These are phyloP conservation scores for Alternaria burnsii DNA, from an alignment of 2,329 filamentous ascomycete genomes.

Conservation along the genomic window DNA sequence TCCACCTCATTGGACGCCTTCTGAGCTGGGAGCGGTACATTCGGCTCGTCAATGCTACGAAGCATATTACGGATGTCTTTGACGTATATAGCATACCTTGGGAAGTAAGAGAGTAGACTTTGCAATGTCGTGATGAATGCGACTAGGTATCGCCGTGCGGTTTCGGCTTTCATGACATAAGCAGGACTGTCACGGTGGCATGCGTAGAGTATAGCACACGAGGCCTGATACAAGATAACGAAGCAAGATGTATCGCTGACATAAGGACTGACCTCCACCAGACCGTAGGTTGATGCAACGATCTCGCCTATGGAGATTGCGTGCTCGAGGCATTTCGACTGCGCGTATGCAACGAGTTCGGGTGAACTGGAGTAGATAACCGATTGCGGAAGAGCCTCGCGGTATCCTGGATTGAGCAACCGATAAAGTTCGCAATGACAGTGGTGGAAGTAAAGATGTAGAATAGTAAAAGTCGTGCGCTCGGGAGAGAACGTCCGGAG, in stretches of 20 bases:
- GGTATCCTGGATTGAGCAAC: slow-evolving; percentile 19
- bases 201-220: slow-evolving; percentile 24
- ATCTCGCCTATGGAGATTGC: slow-evolving; percentile 19
- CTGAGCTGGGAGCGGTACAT: slow-evolving; percentile 12
- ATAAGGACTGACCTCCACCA: slow-evolving; percentile 5
- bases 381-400: slow-evolving; percentile 14
- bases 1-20: slow-evolving; percentile 14
- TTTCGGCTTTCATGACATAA: slow-evolving; percentile 13
- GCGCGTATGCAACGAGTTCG: slow-evolving; percentile 17
- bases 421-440: slow-evolving; percentile 22
- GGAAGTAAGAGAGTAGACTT: slow-evolving; percentile 4
- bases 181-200: slow-evolving; percentile 23
- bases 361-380: slow-evolving; percentile 13
- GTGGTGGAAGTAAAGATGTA: slow-evolving; percentile 20
- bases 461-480: slow-evolving; percentile 14
- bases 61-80: slow-evolving; percentile 23
- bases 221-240: slow-evolving; percentile 21
- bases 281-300: slow-evolving; percentile 6
- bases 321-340: slow-evolving; percentile 17
- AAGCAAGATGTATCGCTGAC: slow-evolving; percentile 12
- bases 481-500: slow-evolving; percentile 17
- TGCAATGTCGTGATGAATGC: slow-evolving; percentile 16
- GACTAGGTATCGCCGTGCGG: slow-evolving; percentile 15
- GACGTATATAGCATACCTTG: slow-evolving; percentile 14
- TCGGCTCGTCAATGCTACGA: slow-evolving; percentile 17